Evolutionary conservation across 2,329 filamentous ascomycete species (phyloP), one percentile per base, ranked within the genome.

Genomic region (Phialemoniopsis sp.): DNA sequence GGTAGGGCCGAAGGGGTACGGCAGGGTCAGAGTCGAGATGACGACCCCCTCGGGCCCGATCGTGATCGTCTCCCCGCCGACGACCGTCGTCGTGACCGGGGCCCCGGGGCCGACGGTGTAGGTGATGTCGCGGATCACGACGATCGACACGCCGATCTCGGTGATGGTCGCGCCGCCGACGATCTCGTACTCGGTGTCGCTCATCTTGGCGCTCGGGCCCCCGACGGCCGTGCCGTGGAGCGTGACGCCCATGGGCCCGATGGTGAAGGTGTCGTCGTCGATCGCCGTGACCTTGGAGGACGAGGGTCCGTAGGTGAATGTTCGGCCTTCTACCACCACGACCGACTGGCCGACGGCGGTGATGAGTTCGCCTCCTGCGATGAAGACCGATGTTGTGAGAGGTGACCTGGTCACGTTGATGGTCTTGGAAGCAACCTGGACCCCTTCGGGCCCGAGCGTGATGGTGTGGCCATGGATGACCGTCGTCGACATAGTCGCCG

Each of bases 141-240:
- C 65, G 12, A 67, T 57, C 3, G 66, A 70, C 2, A 67, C 55
- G n/a, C 66, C 68, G 8, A 76, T 48, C 47, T 70, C 64, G 13
- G 70, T 73, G 38, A 78, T 59, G 4, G 73, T 76, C 13, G 66
- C 72, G 10, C 74, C 74, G 37, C 73, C 74, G 8, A 73, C 64
- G 40, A 76, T 65, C 32, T 67, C 68, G 49, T 63, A 68, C 3
- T 60, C 56, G 2, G 66, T 71, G 12, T 59, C 60, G 2, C 52
- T 56, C 2, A 54, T 37, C 3, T 49, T 46, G 13, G 65, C 70
- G 1, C 49, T 42, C 3, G 53, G 45, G 0, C 72, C 73, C 14
- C 72, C 72, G 0, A 76, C 40, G 1, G 64, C 68, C 21, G 56
- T 59, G 21, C 62, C 61, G 45, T 54, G 63, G 3, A 69, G 51